Evolutionary conservation across 805 yeast species (phyloP).

Genomic region (Ogataea kodamae): DNA sequence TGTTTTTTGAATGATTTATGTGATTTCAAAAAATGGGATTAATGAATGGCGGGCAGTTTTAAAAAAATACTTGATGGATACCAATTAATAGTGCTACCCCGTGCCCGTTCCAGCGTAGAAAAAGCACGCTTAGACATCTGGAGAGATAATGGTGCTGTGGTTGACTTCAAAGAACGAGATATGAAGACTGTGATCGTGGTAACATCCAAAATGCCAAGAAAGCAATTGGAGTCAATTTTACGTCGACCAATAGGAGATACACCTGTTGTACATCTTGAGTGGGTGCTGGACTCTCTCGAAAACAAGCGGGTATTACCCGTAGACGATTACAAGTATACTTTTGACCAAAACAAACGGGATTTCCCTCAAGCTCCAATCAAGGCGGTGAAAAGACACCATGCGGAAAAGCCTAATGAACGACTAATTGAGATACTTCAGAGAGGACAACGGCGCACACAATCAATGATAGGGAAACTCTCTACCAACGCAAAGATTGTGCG

Average conservation of each 20-base stretch:
- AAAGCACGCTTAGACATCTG: slow-evolving; percentile 23
- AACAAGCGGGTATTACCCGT: slow-evolving; percentile 5
- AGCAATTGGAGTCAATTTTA: slow-evolving; percentile 1
- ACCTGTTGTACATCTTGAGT: slow-evolving; percentile 12
- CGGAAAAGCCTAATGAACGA: not conserved
- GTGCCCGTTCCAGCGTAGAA: slow-evolving; percentile 15
- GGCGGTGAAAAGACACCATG: not conserved
- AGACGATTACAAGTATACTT: slow-evolving; percentile 9
- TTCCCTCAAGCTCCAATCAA: not conserved
- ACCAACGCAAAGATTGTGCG: slow-evolving; percentile 32
- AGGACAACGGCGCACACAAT: slow-evolving; percentile 2
- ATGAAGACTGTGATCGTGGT: slow-evolving; percentile 10
- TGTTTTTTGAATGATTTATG: not conserved
- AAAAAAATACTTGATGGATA: slow-evolving; percentile 15
- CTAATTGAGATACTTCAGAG: slow-evolving; percentile 8
- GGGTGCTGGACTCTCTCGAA: slow-evolving; percentile 17
- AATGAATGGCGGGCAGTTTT: slow-evolving; percentile 1
- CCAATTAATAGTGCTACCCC: slow-evolving; percentile 22
- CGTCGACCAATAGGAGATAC: not conserved
- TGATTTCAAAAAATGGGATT: no score
- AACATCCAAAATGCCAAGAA: slow-evolving; percentile 4
- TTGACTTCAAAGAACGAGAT: slow-evolving; percentile 10
- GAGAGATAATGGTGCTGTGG: slow-evolving; percentile 27
- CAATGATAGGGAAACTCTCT: slow-evolving; percentile 3
- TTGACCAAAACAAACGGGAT: not conserved